A percentile compares a stretch with the other conserved stretches of the same genome.
Conservation (phyloP, 139 green algal genomes). For the Auxenochlorella pyrenoidosa region DNA sequence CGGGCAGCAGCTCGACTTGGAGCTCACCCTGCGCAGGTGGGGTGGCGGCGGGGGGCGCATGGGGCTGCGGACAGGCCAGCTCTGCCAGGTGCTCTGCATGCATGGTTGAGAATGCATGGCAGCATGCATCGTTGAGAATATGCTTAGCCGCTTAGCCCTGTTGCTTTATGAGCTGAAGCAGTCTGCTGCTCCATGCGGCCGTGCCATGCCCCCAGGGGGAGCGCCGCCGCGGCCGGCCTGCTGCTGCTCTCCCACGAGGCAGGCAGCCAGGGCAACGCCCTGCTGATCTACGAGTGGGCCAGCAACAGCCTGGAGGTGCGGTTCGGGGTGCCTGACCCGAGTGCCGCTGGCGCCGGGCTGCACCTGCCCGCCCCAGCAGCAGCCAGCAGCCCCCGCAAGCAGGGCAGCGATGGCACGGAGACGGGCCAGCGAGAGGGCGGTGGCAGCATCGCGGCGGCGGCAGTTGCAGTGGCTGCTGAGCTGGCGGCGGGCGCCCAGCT, state of each 20-base stretch:
- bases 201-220: slow-evolving; percentile 34
- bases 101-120: too few relatives aligned
- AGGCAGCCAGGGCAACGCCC: slow-evolving; percentile 73
- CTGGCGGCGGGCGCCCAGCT: background rate
- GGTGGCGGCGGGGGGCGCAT: background rate
- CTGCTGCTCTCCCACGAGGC: slow-evolving; percentile 75
- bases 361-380: background rate
- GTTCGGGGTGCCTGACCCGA: slow-evolving; percentile 48
- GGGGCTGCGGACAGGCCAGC: too few relatives aligned
- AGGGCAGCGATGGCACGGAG: background rate
- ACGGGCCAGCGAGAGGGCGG: background rate
- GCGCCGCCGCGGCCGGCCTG: slow-evolving; percentile 50
- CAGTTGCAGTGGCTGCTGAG: slow-evolving; percentile 3
- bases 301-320: slow-evolving; percentile 51
- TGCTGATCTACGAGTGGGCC: slow-evolving; percentile 82
- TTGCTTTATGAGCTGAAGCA: background rate
- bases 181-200: slow-evolving; percentile 30
- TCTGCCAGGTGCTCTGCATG: too few relatives aligned
- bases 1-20: slow-evolving; percentile 8
- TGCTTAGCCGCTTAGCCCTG: too few relatives aligned
- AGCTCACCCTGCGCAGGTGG: slow-evolving; percentile 9
- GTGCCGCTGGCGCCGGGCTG: background rate
- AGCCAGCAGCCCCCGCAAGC: background rate
- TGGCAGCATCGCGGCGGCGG: background rate
- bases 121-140: too few relatives aligned